phyloP scores from a whole-genome alignment of 805 yeast species.

The Yarrowia sp. region DNA sequence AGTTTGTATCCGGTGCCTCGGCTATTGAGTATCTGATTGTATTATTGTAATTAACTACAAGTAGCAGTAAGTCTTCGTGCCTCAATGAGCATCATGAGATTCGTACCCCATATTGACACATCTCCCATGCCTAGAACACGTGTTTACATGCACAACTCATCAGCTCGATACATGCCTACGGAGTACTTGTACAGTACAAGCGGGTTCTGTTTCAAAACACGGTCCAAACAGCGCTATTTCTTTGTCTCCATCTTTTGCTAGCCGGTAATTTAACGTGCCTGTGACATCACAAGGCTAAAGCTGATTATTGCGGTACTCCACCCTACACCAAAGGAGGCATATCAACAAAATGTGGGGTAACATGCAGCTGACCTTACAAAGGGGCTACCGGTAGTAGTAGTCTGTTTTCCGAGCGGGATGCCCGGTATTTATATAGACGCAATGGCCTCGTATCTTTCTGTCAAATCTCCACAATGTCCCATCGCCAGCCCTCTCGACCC shows the following conservation, averaged over 20 bases:
- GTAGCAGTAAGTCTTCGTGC: no score
- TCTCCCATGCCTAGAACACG: no score
- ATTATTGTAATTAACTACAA: no score
- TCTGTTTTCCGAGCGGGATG: not conserved
- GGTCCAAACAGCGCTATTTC: not conserved
- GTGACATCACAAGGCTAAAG: conserved; percentile 7
- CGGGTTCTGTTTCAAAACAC: no score
- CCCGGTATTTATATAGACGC: not conserved
- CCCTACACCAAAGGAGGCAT: not conserved
- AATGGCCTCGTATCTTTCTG: not conserved
- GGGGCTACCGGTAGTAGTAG: conserved; percentile 16
- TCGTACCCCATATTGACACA: no score
- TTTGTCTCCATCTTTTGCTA: not conserved
- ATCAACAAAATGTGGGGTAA: conserved; percentile 24
- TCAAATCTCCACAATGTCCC: conserved; percentile 10
- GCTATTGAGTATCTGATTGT: no score
- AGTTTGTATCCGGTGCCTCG: no score
- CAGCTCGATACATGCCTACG: no score
- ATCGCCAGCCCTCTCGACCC: not conserved
- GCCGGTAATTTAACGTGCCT: conserved; percentile 2
- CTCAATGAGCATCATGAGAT: no score
- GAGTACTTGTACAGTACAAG: no score
- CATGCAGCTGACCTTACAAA: conserved; percentile 27
- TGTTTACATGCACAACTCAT: no score
- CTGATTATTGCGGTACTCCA: not conserved